phyloP scores from a whole-genome alignment of 73 alveolate species.

The Durusdinium trenchii region DNA sequence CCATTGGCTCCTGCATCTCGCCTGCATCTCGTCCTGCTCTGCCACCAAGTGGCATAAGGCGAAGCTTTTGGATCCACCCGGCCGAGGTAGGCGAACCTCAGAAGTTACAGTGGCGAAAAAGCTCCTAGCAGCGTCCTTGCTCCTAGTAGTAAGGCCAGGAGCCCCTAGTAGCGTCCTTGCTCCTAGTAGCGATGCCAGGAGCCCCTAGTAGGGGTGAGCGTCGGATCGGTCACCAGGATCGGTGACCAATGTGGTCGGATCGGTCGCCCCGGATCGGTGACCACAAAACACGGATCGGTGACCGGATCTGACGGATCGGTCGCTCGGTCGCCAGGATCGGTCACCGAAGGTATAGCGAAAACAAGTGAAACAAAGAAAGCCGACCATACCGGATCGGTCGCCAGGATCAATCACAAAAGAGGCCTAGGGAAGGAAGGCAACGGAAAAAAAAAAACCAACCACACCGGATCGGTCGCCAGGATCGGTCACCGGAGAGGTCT shows the following conservation, averaged over 20 bases:
- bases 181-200: background rate
- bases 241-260: no score
- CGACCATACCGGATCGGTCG: no score
- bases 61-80: background rate
- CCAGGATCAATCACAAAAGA: no score
- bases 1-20: background rate
- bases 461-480: no score
- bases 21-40: background rate
- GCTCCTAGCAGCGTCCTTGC: background rate
- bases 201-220: background rate
- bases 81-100: conserved; percentile 39
- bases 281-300: no score
- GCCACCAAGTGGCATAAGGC: background rate
- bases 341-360: no score
- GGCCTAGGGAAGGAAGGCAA: no score
- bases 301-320: no score
- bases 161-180: background rate
- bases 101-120: background rate
- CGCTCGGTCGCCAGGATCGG: no score
- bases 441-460: background rate
- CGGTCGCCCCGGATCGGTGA: no score
- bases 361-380: no score
- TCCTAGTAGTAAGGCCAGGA: background rate
- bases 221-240: background rate
- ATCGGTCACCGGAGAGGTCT: no score